Base-by-base conservation (phyloP, 192 early-diverging fungal genomes). In the Phycomyces nitens region DNA sequence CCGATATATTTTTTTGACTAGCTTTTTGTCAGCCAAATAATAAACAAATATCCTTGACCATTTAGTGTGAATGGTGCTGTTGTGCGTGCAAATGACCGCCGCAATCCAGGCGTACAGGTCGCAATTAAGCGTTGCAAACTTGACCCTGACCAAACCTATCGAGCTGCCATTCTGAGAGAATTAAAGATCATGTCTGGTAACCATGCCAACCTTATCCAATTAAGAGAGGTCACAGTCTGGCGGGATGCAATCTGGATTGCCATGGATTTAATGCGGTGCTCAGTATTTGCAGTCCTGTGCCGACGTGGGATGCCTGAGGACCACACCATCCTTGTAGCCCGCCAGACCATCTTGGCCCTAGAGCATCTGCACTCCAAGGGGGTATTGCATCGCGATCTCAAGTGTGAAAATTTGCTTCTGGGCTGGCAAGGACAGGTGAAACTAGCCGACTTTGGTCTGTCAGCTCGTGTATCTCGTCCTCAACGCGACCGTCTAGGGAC, bases 301-400 rank as follows among this genome's bases (percentile, higher is more conserved):
- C 68, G 70, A 54, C 74, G 69, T 50, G 74, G 69, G 26, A 76
- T 80, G 40, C 69, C 71, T 43, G 78, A 80, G 66, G 57, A 66
- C 21, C 73, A 77, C 40, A 64, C 72, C 21, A 62, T 73, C 26
- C 71, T 70, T 34, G 65, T 80, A 16, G 64, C 69, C 6, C 39
- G 71, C 23, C 75, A 77, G 47, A 70, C 72, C 27, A 47, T 77
- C 22, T 69, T 71, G 50, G 78, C 56, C n/a, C 65, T 80, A n/a
- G 41, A 62, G 16, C 77, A 69, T 53, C 51, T 80, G 29, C 78
- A 80, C 52, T 39, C 21, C 26, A 65, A 73, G 53, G 78, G 75
- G 12, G 71, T 70, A 57, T 62, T 80, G 29, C 78, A 80, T 63
- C 71, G 78, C 53, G 78, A 80, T 71, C 56, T 80, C 62, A 80